Conservation (phyloP, 2,329 filamentous ascomycete species). For the Xylaria sp. region DNA sequence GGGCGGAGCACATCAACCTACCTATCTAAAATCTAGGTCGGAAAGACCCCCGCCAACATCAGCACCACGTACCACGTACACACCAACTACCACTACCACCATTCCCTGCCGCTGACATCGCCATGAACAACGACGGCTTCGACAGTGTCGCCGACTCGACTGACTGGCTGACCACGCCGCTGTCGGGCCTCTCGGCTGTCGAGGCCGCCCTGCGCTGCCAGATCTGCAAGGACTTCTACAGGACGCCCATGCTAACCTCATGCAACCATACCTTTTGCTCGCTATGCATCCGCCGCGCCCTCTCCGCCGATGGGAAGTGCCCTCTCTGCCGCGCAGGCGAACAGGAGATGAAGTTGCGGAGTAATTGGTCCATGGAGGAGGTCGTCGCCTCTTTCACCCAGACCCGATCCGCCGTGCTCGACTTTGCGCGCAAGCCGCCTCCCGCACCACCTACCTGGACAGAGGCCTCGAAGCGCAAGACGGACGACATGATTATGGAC, state of each 20-base stretch:
- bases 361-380: slow-evolving; percentile 87
- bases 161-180: slow-evolving; percentile 80
- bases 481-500: slow-evolving; percentile 45
- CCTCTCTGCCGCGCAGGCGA: slow-evolving; percentile 82
- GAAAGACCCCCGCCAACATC: background rate
- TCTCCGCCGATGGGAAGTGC: slow-evolving; percentile 86
- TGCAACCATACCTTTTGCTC: slow-evolving; percentile 98
- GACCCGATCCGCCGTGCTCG: slow-evolving; percentile 70
- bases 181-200: slow-evolving; percentile 73
- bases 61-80: background rate
- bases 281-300: slow-evolving; percentile 87
- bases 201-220: slow-evolving; percentile 92
- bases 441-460: slow-evolving; percentile 35
- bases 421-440: slow-evolving; percentile 67
- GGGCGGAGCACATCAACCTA: background rate
- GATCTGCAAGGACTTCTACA: slow-evolving; percentile 98
- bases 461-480: slow-evolving; percentile 63
- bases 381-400: slow-evolving; percentile 80
- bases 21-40: too few relatives aligned
- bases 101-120: background rate
- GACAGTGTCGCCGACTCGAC: slow-evolving; percentile 77
- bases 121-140: slow-evolving; percentile 43
- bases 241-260: slow-evolving; percentile 92
- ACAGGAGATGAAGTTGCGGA: slow-evolving; percentile 84
- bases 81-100: background rate